These are phyloP conservation scores for Boletus subparvulus DNA, from an alignment of 768 basidiomycete species.

Conservation along the genomic window DNA sequence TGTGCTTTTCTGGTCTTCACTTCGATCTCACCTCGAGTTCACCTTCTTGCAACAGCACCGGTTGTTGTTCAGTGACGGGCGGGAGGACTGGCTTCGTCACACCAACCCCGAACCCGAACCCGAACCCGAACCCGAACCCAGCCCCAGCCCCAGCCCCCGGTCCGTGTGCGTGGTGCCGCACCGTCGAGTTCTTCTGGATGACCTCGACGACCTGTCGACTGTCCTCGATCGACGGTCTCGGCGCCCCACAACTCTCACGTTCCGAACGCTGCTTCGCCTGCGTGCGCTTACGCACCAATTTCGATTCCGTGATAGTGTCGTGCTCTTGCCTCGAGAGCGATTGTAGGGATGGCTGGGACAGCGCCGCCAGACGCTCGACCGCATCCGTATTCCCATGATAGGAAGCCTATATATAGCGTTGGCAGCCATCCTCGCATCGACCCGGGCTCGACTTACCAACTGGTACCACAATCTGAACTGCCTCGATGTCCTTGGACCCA, in stretches of 20 bases:
- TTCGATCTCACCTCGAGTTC: no score
- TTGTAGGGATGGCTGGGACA: constrained; percentile 60
- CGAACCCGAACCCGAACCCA: no score
- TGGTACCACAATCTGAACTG: constrained; percentile 78
- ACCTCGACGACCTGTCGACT: constrained; percentile 50
- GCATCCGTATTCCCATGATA: constrained; percentile 84
- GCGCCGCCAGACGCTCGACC: constrained; percentile 63
- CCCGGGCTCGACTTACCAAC: constrained; percentile 39
- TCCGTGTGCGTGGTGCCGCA: constrained; percentile 8
- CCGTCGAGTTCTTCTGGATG: constrained; percentile 51
- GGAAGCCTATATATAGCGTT: constrained; percentile 50
- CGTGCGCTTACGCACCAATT: constrained; percentile 82
- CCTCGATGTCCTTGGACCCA: constrained; percentile 56
- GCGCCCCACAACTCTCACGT: constrained; percentile 13
- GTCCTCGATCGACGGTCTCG: constrained; percentile 31
- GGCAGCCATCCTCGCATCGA: neutral
- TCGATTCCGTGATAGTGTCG: constrained; percentile 71
- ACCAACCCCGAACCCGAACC: no score
- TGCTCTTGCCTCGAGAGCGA: constrained; percentile 78
- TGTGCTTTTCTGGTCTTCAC: no score
- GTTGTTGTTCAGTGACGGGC: constrained; percentile 12
- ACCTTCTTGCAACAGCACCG: no score
- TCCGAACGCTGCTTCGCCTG: constrained; percentile 59
- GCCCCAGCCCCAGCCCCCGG: no score
- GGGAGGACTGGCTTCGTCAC: neutral